Conservation (phyloP, 805 yeast species). For the Wickerhamomyces mucosus region DNA sequence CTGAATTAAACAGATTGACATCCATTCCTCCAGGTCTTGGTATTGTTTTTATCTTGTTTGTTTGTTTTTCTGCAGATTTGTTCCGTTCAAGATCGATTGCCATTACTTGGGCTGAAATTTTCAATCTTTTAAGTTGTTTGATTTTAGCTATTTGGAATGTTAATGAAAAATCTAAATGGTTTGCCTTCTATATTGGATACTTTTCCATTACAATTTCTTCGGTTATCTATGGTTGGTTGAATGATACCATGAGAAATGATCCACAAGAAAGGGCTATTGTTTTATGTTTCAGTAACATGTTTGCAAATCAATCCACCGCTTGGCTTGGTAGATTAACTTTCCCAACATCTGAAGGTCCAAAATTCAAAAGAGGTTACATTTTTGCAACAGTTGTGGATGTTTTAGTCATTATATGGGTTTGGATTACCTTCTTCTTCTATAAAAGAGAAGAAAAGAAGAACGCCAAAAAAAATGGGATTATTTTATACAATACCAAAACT, state of each 20-base stretch:
- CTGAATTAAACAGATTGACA: conserved; percentile 32
- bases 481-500: conserved; percentile 19
- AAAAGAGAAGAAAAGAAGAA: conserved; percentile 29
- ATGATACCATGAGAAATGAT: conserved; percentile 47
- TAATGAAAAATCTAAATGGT: conserved; percentile 44
- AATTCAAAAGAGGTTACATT: conserved; percentile 44
- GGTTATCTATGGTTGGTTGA: conserved; percentile 48
- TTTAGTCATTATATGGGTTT: conserved; percentile 19
- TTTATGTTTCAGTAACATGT: conserved; percentile 36
- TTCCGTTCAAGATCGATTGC: conserved; percentile 29
- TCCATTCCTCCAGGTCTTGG: conserved; percentile 30
- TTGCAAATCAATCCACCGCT: conserved; percentile 40
- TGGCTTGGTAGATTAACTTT: conserved; percentile 31
- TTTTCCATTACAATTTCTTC: conserved; percentile 49
- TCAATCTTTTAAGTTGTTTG: conserved; percentile 38
- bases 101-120: conserved; percentile 32
- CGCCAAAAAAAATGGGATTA: conserved; percentile 30
- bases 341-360: conserved; percentile 43
- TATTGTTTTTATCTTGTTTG: conserved; percentile 5
- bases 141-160: conserved; percentile 45
- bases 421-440: conserved; percentile 25
- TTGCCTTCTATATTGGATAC: conserved; percentile 26
- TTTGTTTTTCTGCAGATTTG: conserved; percentile 22
- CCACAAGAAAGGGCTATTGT: conserved; percentile 42
- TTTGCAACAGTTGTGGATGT: conserved; percentile 26